Conservation (phyloP, 352 stramenopile species). For the Pythium biforme region DNA sequence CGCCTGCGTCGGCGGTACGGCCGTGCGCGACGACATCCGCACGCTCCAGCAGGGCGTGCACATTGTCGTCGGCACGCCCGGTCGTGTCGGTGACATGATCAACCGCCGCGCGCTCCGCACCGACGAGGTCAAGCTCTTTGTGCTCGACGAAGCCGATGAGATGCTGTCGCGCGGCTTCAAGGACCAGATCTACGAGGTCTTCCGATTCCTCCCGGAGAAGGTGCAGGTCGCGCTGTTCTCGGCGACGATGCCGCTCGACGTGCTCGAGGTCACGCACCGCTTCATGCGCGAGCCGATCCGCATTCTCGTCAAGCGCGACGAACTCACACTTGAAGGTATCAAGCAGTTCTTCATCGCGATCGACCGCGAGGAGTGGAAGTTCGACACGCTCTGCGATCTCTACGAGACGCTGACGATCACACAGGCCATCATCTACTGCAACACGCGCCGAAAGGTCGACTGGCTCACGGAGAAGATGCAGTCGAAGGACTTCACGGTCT, state of each 20-base stretch:
- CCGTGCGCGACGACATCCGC: constrained; percentile 98
- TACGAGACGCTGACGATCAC: constrained; percentile 99
- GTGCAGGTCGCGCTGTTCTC: constrained; percentile 98
- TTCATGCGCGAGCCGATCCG: constrained; percentile 99
- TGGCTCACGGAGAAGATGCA: constrained; percentile 99
- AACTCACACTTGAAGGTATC: constrained; percentile 97
- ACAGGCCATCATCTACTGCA: constrained; percentile 99
- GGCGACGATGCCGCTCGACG: constrained; percentile 99
- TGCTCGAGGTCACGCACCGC: constrained; percentile 97
- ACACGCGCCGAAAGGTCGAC: constrained; percentile 97
- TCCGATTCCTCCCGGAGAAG: constrained; percentile 98
- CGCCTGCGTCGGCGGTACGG: constrained; percentile 97
- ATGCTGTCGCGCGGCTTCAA: constrained; percentile 99
- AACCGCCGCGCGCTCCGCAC: constrained; percentile 95
- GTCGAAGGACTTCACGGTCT: constrained; percentile 99
- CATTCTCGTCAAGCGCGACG: constrained; percentile 99
- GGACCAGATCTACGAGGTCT: constrained; percentile 99
- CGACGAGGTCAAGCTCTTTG: constrained; percentile 96
- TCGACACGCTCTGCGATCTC: constrained; percentile 97
- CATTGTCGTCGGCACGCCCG: constrained; percentile 98
- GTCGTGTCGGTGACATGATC: constrained; percentile 99
- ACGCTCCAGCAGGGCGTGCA: constrained; percentile 98
- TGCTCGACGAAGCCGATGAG: constrained; percentile 99
- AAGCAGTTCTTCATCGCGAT: constrained; percentile 99
- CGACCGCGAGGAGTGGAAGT: constrained; percentile 99